Evolutionary conservation across 257 asterid genomes (phyloP), one percentile per base, ranked within the genome.

Genomic region (Jacaranda mimosifolia): DNA sequence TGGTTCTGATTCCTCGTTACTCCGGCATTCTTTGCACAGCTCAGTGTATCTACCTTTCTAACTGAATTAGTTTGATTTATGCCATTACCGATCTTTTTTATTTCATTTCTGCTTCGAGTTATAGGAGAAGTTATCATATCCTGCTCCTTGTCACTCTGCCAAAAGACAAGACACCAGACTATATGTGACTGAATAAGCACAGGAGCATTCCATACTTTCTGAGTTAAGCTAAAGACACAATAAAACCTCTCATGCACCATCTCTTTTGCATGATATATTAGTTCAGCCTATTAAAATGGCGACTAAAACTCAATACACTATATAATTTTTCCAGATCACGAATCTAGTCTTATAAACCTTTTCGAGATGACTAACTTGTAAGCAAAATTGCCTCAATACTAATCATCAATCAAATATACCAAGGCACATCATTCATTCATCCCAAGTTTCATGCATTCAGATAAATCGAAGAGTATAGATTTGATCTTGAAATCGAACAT

Each of bases 111-210:
- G 70, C 77, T 85, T 53, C 60, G 81, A 73, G 73, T 72, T 68
- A 73, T 52, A 11, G 78, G 14, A 42, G 79, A 76, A 1, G 62
- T 42, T 5, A 66, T 69, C 38, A 65, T 21, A 46, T 80, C 86
- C 49, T 63, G 89, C 74, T 85, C 92, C 76, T 80, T 85, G 63
- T 84, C 91, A 26, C 84, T 77, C 97, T 85, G 84, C 35, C 80
- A 69, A 14, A 32, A 81, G 80, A 67, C 70, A 82, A 62, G 15
- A 17, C n/a, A 78, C 49, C 68, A 65, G 14, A 32, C 7, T 58
- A 75, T 66, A 53, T 46, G 45, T 40, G 68, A 56, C 72, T 12
- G 36, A 58, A 70, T 62, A 3, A 60, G 65, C 58, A 26, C 60
- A 66, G 48, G 12, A 49, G 38, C 77, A 65, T 11, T 73, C 21